Base-by-base conservation (phyloP, 202 grass and related monocot species). In the Schoenoplectus triqueter region DNA sequence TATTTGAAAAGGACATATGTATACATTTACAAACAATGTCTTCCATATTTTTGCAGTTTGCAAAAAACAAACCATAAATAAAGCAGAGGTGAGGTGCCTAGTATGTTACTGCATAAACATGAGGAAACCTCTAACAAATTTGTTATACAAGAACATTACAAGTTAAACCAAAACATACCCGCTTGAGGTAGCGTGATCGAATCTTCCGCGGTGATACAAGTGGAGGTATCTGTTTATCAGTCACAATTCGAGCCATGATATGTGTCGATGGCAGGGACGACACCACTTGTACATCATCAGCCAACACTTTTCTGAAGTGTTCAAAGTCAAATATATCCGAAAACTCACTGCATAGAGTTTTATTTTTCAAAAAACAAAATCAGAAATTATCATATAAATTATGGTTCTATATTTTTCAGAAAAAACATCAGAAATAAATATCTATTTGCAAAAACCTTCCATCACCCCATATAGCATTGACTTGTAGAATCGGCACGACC, bases 381-480 rank as follows among this genome's bases (percentile, higher is more conserved):
- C 31, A 31, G 59, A 18, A 10, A 66, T 42, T 40, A 19, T 11
- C 14, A 51, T 17, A 18, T 15, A 18, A 60, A 62, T 62, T 5
- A 18, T 62, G n/a, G 3, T 19, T 2, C 17, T 19, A 62, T 62
- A 15, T 45, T 11, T 40, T 66, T 40, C n/a, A 45, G 65, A 71
- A 73, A 50, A 74, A 73, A 51, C 31, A 31, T 31, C 31, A 51
- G 0, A 52, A 19, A 22, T 7, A 73, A 0, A 77, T 54, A 1
- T 17, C 2, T 47, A 9, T 71, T 77, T 77, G 68, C 44, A 2
- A 69, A 4, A 42, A 90, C 88, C 88, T 90, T 85, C 87, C 81
- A 69, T 90, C 88, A 1, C 85, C 81, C 88, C 88, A 90, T 52
- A 90, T 85, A 48, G 79, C 64, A 72, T 90, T 90, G 66, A 90